Conservation (phyloP, 805 yeast genomes). For the Tetrapisispora fleetii region DNA sequence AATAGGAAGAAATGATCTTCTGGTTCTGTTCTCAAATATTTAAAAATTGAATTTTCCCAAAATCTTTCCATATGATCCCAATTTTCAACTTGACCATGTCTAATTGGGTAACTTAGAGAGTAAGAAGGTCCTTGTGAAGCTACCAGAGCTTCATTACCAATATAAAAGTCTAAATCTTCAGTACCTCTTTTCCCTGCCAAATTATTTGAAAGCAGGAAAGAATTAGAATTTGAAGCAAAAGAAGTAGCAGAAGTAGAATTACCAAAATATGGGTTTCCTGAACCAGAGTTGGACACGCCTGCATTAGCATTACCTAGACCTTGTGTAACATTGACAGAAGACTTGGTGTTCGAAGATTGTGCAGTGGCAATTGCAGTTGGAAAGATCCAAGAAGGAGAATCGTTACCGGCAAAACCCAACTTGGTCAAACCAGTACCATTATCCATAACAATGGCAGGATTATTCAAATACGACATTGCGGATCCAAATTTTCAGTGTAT, state of each 20-base stretch:
- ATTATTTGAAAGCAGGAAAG: constrained; percentile 28
- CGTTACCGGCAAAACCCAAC: constrained; percentile 97
- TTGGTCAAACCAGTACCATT: constrained; percentile 98
- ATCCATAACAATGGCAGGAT: constrained; percentile 96
- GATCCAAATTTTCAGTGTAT: too few species aligned
- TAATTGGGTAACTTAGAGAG: constrained; percentile 81
- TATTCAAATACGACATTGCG: constrained; percentile 60
- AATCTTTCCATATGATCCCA: constrained; percentile 99
- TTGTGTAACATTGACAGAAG: constrained; percentile 29
- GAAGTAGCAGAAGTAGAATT: constrained; percentile 31
- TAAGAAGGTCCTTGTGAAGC: constrained; percentile 91
- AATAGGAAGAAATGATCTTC: constrained; percentile 93
- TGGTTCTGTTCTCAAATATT: constrained; percentile 94
- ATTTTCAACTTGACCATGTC: constrained; percentile 96
- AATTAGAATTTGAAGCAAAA: constrained; percentile 21
- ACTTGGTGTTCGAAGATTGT: constrained; percentile 33
- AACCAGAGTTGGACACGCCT: constrained; percentile 15
- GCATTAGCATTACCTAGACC: constrained; percentile 31
- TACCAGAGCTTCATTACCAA: constrained; percentile 88
- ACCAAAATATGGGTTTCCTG: constrained; percentile 23
- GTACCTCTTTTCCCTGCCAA: constrained; percentile 72
- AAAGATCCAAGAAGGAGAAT: constrained; percentile 91
- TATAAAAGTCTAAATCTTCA: constrained; percentile 87
- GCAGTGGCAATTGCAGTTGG: constrained; percentile 92
- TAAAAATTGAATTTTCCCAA: constrained; percentile 96